A percentile compares a stretch with the other conserved stretches of the same genome.
Evolutionary conservation across 495 filamentous ascomycete genomes (phyloP).

Genomic region (Cryomyces minteri): DNA sequence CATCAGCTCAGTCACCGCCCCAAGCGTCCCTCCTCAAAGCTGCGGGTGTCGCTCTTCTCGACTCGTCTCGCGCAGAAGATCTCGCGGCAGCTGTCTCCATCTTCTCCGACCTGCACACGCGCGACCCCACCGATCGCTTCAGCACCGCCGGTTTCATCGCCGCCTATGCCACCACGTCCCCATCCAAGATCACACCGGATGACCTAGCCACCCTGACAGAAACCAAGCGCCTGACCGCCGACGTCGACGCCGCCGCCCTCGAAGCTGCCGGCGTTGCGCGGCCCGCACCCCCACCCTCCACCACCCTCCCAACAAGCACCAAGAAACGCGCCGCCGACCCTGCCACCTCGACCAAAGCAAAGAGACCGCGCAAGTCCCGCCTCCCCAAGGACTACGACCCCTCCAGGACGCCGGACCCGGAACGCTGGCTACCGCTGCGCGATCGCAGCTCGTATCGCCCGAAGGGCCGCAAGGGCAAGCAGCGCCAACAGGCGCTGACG

Average conservation of each 20-base stretch:
- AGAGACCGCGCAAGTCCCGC: conserved; percentile 44
- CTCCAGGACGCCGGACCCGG: conserved; percentile 63
- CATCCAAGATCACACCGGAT: conserved; percentile 37
- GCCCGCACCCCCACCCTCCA: conserved; percentile 24
- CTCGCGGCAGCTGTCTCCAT: conserved; percentile 49
- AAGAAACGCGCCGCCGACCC: conserved; percentile 40
- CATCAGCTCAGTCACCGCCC: conserved; percentile 22
- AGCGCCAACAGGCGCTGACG: conserved; percentile 54
- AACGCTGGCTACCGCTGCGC: conserved; percentile 79
- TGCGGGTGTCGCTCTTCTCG: conserved; percentile 60
- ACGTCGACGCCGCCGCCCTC: conserved; percentile 49
- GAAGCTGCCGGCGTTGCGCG: conserved; percentile 60
- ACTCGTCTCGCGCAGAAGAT: conserved; percentile 48
- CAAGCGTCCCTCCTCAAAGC: conserved; percentile 50
- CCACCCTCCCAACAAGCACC: conserved; percentile 16
- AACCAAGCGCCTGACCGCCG: conserved; percentile 42
- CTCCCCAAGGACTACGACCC: conserved; percentile 66
- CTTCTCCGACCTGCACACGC: conserved; percentile 46
- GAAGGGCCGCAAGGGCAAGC: conserved; percentile 82
- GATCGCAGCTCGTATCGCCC: conserved; percentile 79
- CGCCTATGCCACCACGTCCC: conserved; percentile 51
- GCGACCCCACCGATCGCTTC: conserved; percentile 41
- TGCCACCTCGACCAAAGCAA: conserved; percentile 30
- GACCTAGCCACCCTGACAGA: conserved; percentile 40
- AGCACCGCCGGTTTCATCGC: conserved; percentile 71